phyloP scores from a whole-genome alignment of 2,329 filamentous ascomycete species.

The Fusarium pilosicola region DNA sequence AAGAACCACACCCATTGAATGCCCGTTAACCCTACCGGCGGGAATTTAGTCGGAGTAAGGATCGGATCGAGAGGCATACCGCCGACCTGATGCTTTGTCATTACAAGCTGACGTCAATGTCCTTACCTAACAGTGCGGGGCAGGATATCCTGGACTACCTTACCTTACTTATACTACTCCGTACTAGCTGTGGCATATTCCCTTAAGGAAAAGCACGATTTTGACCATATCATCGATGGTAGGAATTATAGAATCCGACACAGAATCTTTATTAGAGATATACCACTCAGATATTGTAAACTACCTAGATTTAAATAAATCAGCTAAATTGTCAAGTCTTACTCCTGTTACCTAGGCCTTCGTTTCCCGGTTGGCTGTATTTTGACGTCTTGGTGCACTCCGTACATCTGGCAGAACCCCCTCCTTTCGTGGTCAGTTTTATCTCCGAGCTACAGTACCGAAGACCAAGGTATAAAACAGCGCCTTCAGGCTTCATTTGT shows the following conservation, averaged over 20 bases:
- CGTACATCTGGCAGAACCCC: background rate
- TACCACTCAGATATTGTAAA: background rate
- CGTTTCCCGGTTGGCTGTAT: background rate
- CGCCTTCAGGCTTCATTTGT: background rate
- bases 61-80: conserved; percentile 18
- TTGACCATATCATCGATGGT: background rate
- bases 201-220: background rate
- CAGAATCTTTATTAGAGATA: background rate
- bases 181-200: background rate
- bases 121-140: background rate
- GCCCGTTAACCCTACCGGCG: background rate
- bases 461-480: conserved; percentile 9
- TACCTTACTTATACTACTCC: background rate
- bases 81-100: conserved; percentile 7
- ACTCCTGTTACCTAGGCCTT: background rate
- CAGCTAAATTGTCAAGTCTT: background rate
- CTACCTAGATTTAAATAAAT: background rate
- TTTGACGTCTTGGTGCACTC: background rate
- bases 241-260: background rate
- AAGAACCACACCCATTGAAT: background rate
- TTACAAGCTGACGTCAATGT: conserved; percentile 4
- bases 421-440: background rate
- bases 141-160: background rate
- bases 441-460: conserved; percentile 31
- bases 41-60: conserved; percentile 20